A percentile compares a stretch with the other conserved stretches of the same genome.
Conservation (phyloP, 306 rosid genomes). For the Coriaria nepalensis region DNA sequence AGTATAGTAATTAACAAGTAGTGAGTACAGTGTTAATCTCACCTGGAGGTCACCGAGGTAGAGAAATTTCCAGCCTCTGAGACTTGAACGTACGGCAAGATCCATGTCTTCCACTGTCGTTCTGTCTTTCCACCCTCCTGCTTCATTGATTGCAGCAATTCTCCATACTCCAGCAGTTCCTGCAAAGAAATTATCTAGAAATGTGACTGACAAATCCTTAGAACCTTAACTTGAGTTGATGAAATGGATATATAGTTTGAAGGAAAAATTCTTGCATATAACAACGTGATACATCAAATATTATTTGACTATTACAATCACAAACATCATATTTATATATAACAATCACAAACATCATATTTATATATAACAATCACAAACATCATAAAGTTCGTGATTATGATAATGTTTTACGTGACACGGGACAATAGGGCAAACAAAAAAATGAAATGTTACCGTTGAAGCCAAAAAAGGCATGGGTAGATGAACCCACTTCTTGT, state of each 20-base stretch:
- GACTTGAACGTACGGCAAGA: constrained; percentile 59
- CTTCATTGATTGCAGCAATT: constrained; percentile 60
- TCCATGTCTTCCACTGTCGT: constrained; percentile 72
- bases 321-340: no score
- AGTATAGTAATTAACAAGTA: neutral
- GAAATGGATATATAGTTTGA: neutral
- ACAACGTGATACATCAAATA: no score
- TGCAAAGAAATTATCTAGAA: constrained; percentile 5
- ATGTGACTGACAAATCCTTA: neutral
- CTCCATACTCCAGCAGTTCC: constrained; percentile 71
- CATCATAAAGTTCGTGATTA: no score
- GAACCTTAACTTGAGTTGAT: neutral
- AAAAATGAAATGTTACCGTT: constrained; percentile 24
- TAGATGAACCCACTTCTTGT: constrained; percentile 68
- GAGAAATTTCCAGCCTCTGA: constrained; percentile 58
- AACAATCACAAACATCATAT: no score
- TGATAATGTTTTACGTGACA: no score
- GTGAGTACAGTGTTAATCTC: neutral
- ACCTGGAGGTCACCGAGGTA: constrained; percentile 66
- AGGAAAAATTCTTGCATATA: no score
- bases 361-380: no score
- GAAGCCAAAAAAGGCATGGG: constrained; percentile 64
- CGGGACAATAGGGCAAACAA: no score
- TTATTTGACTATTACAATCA: no score
- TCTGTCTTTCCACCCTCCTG: constrained; percentile 71